Evolutionary conservation across 495 filamentous ascomycete species (phyloP).

Genomic region (Aspergillus olivimuriae): DNA sequence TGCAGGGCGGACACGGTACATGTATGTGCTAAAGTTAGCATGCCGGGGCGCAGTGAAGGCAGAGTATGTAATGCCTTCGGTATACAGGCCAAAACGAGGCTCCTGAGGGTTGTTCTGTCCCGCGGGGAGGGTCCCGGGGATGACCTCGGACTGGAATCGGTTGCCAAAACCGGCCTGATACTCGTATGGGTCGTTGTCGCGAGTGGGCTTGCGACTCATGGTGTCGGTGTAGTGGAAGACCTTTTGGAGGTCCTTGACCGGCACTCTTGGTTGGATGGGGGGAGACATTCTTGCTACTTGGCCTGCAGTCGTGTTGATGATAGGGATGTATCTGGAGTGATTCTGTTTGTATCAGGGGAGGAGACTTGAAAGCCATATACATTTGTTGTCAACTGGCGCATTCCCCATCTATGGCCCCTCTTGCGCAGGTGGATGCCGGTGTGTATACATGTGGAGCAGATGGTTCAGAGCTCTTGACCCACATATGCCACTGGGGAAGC

Average conservation of each 20-base stretch:
- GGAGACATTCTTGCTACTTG: slow-evolving; percentile 13
- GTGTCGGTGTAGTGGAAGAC: slow-evolving; percentile 40
- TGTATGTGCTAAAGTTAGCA: slow-evolving; percentile 35
- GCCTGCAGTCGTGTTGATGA: neutral
- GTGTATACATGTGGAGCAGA: neutral
- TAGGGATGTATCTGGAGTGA: neutral
- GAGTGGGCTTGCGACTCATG: slow-evolving; percentile 35
- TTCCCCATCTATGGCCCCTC: neutral
- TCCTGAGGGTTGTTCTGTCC: slow-evolving; percentile 39
- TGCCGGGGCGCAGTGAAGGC: slow-evolving; percentile 38
- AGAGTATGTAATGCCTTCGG: slow-evolving; percentile 56
- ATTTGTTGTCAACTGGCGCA: neutral
- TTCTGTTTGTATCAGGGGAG: no score
- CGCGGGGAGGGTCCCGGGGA: slow-evolving; percentile 33
- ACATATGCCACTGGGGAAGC: no score
- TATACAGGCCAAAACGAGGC: slow-evolving; percentile 41
- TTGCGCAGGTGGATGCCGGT: neutral
- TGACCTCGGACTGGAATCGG: slow-evolving; percentile 34
- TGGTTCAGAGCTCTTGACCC: no score
- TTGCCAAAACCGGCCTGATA: slow-evolving; percentile 37
- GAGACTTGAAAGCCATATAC: no score
- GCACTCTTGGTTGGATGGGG: slow-evolving; percentile 22
- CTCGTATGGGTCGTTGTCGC: slow-evolving; percentile 38
- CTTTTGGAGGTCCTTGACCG: slow-evolving; percentile 32
- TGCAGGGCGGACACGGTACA: slow-evolving; percentile 36